Evolutionary conservation across 176 grass and related monocot species (phyloP), one percentile per base, ranked within the genome.

Genomic region (Phoenix dactylifera): DNA sequence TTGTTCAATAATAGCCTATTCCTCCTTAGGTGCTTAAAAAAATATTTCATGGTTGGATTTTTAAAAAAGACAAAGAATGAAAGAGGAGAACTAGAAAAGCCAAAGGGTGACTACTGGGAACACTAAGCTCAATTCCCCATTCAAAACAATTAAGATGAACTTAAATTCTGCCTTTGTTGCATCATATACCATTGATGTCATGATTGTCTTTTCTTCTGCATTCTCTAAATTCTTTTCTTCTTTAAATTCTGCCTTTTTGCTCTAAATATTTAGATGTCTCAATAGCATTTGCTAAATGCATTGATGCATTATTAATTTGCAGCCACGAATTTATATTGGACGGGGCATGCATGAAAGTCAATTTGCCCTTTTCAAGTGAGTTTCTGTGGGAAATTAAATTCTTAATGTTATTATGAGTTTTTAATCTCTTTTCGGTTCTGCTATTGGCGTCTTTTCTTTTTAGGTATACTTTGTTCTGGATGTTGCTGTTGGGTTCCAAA

Each of bases 241-340:
- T 57, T 17, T 29, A 29, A 29, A 29, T 30, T 30, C 4, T 30
- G 28, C 28, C 28, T 30, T 0, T 22, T 72, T 74, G 65, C 16
- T 1, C 60, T 4, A 70, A 24, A 22, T 49, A 67, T 63, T 19
- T 54, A 44, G 1, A 63, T 52, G 18, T 48, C 16, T 35, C 23
- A 23, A 26, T 20, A 52, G 58, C 25, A 29, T 62, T 57, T 26
- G 15, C 26, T 75, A 59, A 79, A 55, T 52, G 5, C 54, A 66
- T 35, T 54, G 62, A 64, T 24, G 35, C 35, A 44, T 1, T 28
- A 16, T 44, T 54, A 14, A 44, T 58, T 64, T 72, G 69, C 75
- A 96, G 92, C 89, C 85, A 77, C 76, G 92, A 66, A 90, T 96
- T 85, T 96, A 88, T 61, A 86, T 96, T 85, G 87, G 92, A n/a